Evolutionary conservation across 2,329 filamentous ascomycete genomes (phyloP).

Genomic region (Apiospora malaysiana): DNA sequence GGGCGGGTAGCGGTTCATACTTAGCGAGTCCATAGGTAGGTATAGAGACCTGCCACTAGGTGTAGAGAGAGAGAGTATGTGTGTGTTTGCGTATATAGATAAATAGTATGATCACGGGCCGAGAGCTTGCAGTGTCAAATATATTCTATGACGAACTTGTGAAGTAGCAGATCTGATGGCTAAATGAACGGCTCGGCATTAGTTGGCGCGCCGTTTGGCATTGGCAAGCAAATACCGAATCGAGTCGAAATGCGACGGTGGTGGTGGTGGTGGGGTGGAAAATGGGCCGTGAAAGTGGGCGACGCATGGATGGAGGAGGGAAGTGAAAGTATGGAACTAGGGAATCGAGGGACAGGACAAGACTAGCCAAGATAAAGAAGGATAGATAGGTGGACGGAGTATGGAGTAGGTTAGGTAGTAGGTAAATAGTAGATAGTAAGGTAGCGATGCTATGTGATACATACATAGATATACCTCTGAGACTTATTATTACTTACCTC

Average conservation of each 20-base stretch:
- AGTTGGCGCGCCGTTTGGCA: background rate
- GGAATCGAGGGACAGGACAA: background rate
- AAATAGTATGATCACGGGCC: background rate
- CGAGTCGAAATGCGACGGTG: slow-evolving; percentile 9
- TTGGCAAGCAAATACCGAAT: background rate
- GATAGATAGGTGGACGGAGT: background rate
- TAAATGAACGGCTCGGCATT: slow-evolving; percentile 1
- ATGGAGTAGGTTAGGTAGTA: background rate
- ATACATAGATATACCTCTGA: background rate
- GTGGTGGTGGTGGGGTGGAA: background rate
- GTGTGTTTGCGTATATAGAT: background rate
- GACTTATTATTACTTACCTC: background rate
- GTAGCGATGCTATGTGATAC: background rate
- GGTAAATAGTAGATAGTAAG: too few species aligned
- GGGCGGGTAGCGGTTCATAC: slow-evolving; percentile 4
- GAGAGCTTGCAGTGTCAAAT: background rate
- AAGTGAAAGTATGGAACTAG: background rate
- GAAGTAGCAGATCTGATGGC: background rate
- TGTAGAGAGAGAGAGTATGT: too few species aligned
- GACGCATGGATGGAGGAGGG: background rate
- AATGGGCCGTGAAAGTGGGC: background rate
- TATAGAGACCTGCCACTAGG: background rate
- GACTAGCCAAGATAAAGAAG: background rate
- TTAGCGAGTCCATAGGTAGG: background rate
- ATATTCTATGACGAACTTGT: background rate